These are phyloP conservation scores for Bipolaris oryzae DNA, from an alignment of 2,329 filamentous ascomycete species.

Conservation along the genomic window DNA sequence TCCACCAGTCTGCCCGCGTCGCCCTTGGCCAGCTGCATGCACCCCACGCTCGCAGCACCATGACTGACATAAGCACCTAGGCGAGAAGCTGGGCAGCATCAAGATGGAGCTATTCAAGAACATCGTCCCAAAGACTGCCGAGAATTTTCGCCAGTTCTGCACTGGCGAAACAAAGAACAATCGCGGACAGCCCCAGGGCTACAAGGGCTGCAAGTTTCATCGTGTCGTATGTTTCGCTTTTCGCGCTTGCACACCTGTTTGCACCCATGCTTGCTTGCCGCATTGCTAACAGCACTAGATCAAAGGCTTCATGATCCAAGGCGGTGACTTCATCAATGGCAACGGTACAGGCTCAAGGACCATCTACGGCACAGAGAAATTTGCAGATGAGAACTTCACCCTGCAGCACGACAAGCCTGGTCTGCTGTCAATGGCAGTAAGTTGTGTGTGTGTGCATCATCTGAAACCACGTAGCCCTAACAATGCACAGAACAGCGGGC, in stretches of 20 bases:
- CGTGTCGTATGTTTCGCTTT: slow-evolving; percentile 72
- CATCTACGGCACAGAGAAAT: slow-evolving; percentile 85
- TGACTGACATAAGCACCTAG: slow-evolving; percentile 36
- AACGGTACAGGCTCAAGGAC: slow-evolving; percentile 87
- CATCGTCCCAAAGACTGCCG: slow-evolving; percentile 83
- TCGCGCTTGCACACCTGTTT: background rate
- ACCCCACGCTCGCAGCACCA: background rate
- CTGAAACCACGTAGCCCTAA: background rate
- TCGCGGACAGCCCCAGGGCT: slow-evolving; percentile 81
- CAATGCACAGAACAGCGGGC: slow-evolving; percentile 74
- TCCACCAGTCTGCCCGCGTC: slow-evolving; percentile 3
- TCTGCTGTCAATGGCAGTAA: slow-evolving; percentile 81
- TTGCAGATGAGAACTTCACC: slow-evolving; percentile 88
- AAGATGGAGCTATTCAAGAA: slow-evolving; percentile 76
- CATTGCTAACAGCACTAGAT: slow-evolving; percentile 63
- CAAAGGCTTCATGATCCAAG: slow-evolving; percentile 96
- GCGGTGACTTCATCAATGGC: slow-evolving; percentile 92
- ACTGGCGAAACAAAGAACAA: slow-evolving; percentile 87
- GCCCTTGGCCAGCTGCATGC: slow-evolving; percentile 20
- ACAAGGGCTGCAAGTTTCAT: slow-evolving; percentile 94
- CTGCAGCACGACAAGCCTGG: slow-evolving; percentile 80
- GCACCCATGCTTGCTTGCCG: background rate
- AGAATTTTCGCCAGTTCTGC: slow-evolving; percentile 97
- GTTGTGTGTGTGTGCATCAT: background rate
- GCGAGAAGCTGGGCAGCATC: slow-evolving; percentile 46